Evolutionary conservation across 163 green algal species (phyloP), one percentile per base, ranked within the genome.

Genomic region (Volvox carteri): DNA sequence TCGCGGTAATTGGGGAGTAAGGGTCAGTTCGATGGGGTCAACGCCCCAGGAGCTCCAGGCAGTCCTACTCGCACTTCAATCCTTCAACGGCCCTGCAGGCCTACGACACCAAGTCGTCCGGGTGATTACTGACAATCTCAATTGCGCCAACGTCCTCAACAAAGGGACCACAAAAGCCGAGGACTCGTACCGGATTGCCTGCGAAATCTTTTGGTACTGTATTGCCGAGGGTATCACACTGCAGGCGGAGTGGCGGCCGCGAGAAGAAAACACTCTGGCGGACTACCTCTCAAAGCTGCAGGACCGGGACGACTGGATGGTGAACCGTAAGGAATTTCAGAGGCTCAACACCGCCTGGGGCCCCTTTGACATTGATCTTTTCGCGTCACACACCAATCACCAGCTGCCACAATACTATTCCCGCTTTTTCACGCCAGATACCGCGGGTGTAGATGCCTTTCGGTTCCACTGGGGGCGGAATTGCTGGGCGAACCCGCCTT

Each of bases 321-420:
- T 88, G 12, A n/a, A 39, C 33, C 21, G 6, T 2, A 28, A 6
- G 4, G 6, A 19, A 4, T 88, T 80, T 44, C 2, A 8, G 44
- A 12, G 7, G 12, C 44, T 88, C 42, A 54, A 8, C 44, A 1
- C 12, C 1, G 0, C 0, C 0, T 88, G 62, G 62, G 81, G 81
- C 4, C 81, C 81, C 5, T 88, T 78, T 65, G n/a, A 58, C 4
- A 73, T 87, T 35, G 80, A 87, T 33, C 60, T 87, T 2, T 87
- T 87, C 65, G 62, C 80, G 11, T 87, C 80, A n/a, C 62, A 78
- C 41, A 87, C 62, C 44, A 87, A 77, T 44, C 58, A 48, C 46
- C 80, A 79, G 2, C 44, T 79, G 5, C 80, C 62, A 6, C 4
- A n/a, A n/a, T 12, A 79, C 62, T 87, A 65, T 25, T 78, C 80